phyloP scores from a whole-genome alignment of 1,284 basidiomycete genomes.

The Erythrobasidium hasegawianum region DNA sequence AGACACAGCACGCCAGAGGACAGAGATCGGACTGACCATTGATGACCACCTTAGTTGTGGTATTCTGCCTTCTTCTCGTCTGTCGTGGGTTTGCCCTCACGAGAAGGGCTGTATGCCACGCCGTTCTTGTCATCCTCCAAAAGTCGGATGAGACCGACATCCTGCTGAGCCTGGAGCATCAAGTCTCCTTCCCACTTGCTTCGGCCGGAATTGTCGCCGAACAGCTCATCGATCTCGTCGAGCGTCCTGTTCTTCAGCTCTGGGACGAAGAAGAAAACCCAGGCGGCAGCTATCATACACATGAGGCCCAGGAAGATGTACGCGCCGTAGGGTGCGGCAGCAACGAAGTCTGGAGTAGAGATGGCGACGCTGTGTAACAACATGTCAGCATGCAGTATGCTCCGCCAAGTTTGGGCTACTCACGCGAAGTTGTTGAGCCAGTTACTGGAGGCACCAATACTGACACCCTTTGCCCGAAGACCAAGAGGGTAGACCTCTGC shows the following conservation, averaged over 20 bases:
- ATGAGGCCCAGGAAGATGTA: conserved; percentile 40
- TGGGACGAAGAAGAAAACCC: conserved; percentile 33
- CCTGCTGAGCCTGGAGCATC: conserved; percentile 25
- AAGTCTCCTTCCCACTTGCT: conserved; percentile 20
- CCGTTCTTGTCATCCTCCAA: too few relatives aligned
- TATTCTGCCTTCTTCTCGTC: too few relatives aligned
- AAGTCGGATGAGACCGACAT: conserved; percentile 3
- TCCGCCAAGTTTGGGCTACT: too few relatives aligned
- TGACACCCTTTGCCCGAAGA: conserved; percentile 44
- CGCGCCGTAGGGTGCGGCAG: conserved; percentile 36
- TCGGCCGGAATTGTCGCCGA: conserved; percentile 19
- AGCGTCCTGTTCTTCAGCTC: conserved; percentile 32
- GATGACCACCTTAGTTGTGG: too few relatives aligned
- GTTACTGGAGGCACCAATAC: conserved; percentile 42
- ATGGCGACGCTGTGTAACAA: conserved; percentile 28
- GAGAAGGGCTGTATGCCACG: too few relatives aligned
- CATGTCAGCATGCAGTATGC: too few relatives aligned
- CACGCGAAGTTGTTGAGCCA: conserved; percentile 45
- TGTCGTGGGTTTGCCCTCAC: too few relatives aligned
- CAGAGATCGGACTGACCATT: too few relatives aligned
- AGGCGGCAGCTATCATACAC: conserved; percentile 27
- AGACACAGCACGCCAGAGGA: too few relatives aligned
- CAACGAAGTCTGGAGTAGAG: conserved; percentile 38
- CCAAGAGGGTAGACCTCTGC: conserved; percentile 45
- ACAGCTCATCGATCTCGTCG: conserved; percentile 35